Base-by-base conservation (phyloP, 2,329 filamentous ascomycete species). In the Shiraia sp. region DNA sequence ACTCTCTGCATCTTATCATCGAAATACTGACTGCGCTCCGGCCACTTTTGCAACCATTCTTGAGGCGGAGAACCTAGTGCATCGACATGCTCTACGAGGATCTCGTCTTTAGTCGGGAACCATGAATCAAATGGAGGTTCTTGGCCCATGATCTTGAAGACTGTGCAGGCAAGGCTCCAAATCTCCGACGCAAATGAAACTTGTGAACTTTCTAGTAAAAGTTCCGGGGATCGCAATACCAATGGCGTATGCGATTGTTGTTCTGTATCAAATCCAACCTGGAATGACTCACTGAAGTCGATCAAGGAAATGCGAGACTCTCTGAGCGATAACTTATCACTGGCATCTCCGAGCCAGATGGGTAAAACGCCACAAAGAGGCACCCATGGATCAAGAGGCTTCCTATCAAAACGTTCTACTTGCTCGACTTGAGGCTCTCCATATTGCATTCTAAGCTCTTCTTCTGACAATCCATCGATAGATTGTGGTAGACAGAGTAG, bases 231-330 rank as follows among this genome's bases (percentile, higher is more conserved):
- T 24, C 33, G 43, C 6, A 42, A 19, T 13, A 33, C 16, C 0
- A 35, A 17, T 1, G 45, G 45, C 6, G 45, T 38, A 10, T 40
- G 36, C 30, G 32, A 41, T 30, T 17, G 10, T 25, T 40, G 29
- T 12, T 6, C 26, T 22, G 7, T 17, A 4, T 44, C 36, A 12
- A 45, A 10, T 30, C 34, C 34, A 27, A 40, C 43, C n/a, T 36
- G 34, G 34, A 39, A 47, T 10, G 43, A 47, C 39, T 50, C 47
- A 27, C 47, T 23, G 25, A 50, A 50, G 29, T 50, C 43, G 16
- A 6, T 47, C 10, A 47, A 29, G 19, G 47, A 36, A 13, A 50
- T 36, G 16, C 19, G 33, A 9, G 46, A 40, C 10, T 46, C 39
- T 17, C 32, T 14, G 10, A 44, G 34, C 6, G 44, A 42, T 14